A percentile compares a stretch with the other conserved stretches of the same genome.
Conservation (phyloP, 345 rosid species). For the Rhodomyrtus tomentosa region DNA sequence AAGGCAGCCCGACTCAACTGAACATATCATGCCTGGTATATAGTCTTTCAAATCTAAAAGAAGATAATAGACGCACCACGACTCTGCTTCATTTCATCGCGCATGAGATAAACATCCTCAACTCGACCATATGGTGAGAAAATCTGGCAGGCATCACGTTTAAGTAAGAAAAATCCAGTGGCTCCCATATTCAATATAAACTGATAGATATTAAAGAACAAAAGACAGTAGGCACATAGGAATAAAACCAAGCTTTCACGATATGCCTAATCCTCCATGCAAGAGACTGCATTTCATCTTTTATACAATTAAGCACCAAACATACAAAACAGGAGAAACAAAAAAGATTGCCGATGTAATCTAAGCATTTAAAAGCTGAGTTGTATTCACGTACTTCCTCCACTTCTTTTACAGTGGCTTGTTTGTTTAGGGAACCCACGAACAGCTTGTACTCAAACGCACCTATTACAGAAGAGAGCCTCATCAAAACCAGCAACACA, state of each 20-base stretch:
- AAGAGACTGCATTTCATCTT: neutral
- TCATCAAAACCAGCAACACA: neutral
- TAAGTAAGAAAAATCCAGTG: neutral
- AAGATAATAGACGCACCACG: constrained; percentile 51
- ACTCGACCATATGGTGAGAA: constrained; percentile 77
- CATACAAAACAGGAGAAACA: neutral
- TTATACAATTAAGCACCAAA: neutral
- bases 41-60: neutral
- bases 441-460: constrained; percentile 90
- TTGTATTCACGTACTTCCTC: constrained; percentile 48
- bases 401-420: constrained; percentile 89
- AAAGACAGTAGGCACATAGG: neutral
- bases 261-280: neutral
- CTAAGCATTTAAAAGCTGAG: neutral
- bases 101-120: constrained; percentile 99
- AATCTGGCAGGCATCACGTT: constrained; percentile 31
- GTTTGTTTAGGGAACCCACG: constrained; percentile 88
- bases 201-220: neutral
- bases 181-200: neutral
- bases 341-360: neutral
- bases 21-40: neutral
- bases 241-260: neutral
- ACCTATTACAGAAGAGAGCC: constrained; percentile 27
- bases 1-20: neutral
- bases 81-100: constrained; percentile 90